Percentiles rank a stretch among this genome's conserved stretches.
Evolutionary conservation across 225 moss, liverwort and hornwort genomes (phyloP).

Genomic region (Polytrichum commune): DNA sequence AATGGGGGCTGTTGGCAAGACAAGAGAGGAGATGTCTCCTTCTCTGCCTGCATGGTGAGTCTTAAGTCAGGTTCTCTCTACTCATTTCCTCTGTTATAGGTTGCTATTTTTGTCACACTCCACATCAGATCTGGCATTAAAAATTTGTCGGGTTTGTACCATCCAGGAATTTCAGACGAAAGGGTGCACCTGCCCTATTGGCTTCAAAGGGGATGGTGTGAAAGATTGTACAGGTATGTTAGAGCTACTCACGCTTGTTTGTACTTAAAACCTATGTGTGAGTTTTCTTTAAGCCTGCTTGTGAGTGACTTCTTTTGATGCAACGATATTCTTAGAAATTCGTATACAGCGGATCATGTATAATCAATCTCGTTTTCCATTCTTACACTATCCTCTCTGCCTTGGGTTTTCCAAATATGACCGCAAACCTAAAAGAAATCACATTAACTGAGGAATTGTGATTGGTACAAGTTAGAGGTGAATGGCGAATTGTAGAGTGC

Average conservation of each 20-base stretch:
- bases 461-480: no score
- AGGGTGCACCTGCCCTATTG: constrained; percentile 71
- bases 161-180: constrained; percentile 28
- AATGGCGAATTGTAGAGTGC: no score
- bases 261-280: no score
- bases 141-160: constrained; percentile 5
- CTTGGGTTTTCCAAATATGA: neutral
- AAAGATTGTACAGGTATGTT: constrained; percentile 37
- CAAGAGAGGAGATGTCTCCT: constrained; percentile 32
- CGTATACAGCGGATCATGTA: no score
- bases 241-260: neutral
- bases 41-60: constrained; percentile 64
- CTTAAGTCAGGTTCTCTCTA: neutral
- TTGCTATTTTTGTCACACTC: neutral
- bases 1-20: constrained; percentile 81
- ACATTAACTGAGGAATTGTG: no score
- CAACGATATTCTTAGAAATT: no score
- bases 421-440: no score
- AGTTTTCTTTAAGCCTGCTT: neutral
- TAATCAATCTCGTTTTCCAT: no score
- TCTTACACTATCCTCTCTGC: neutral
- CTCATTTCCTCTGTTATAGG: no score
- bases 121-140: no score
- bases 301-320: no score
- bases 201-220: constrained; percentile 58